Base-by-base conservation (phyloP, 192 early-diverging fungal genomes). In the Diversispora epigaea region DNA sequence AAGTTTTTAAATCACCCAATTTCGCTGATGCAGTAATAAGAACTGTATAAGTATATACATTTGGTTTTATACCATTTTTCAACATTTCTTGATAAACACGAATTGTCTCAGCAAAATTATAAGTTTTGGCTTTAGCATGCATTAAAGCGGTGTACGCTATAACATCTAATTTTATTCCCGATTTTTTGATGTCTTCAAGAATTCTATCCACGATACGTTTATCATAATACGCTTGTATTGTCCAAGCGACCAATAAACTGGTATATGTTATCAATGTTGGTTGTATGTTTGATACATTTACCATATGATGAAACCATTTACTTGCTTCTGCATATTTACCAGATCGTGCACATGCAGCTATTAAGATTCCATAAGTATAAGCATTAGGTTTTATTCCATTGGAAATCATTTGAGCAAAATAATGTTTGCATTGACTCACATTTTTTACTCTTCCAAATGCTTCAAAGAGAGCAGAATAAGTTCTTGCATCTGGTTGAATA, bases 81-180 rank as follows among this genome's bases (percentile, higher is more conserved):
- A 75, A 49, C 73, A 75, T 75, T 19, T 63, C 22, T 65, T 75
- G 73, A 65, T 75, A 75, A 39, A 65, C 50, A 11, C 5, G 39
- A 7, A 65, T 32, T 21, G 73, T 50, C 19, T 63, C 61, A 0
- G 40, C 19, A 17, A 65, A 65, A n/a, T 49, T 25, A 4, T 39
- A 32, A 41, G 12, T 17, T 65, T 64, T 65, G 39, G 73, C 39
- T 41, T 75, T 52, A 3, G 60, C 60, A 40, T 52, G 21, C 32
- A 75, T 75, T 47, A 75, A 64, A 9, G 73, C 62, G 0, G 73
- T 75, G 54, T 75, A 75, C 12, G 63, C 60, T 6, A 75, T 56
- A 39, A 75, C 32, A 65, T 75, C 73, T 6, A 62, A 47, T 75
- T 54, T 14, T n/a, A 39, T 15, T 58, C 47, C 63, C 8, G 19